Percentiles rank a stretch among this genome's conserved stretches.
Conservation (phyloP, 805 yeast genomes). For the Debaryomyces prosopidis region DNA sequence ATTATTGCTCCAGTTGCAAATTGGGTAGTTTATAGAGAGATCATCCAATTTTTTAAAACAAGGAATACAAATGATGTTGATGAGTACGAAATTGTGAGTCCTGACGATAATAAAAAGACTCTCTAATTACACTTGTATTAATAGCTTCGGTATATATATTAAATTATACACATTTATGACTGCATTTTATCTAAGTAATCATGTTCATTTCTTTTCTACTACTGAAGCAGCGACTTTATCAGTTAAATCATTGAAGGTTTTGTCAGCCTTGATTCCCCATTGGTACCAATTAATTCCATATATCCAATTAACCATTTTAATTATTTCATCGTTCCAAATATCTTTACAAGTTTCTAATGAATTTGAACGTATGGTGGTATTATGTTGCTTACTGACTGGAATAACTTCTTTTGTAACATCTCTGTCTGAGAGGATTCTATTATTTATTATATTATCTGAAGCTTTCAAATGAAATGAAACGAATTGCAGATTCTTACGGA, state of each 20-base stretch:
- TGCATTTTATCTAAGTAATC: background rate
- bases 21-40: conserved; percentile 51
- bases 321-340: conserved; percentile 76
- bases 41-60: conserved; percentile 48
- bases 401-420: conserved; percentile 45
- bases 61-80: conserved; percentile 1
- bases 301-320: conserved; percentile 62
- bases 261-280: conserved; percentile 35
- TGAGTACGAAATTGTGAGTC: no score
- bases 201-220: conserved; percentile 8
- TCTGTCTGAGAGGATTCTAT: conserved; percentile 50
- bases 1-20: conserved; percentile 56
- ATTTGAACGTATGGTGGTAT: conserved; percentile 32
- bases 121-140: background rate
- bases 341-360: conserved; percentile 67
- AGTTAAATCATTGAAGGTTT: conserved; percentile 27
- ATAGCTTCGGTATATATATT: no score
- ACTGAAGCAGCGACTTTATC: conserved; percentile 20
- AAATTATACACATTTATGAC: background rate
- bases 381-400: conserved; percentile 36
- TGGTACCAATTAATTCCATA: conserved; percentile 54
- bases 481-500: conserved; percentile 46
- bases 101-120: background rate
- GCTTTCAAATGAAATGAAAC: conserved; percentile 49
- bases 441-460: conserved; percentile 51